Evolutionary conservation across 176 grass and related monocot genomes (phyloP).

Genomic region (Oropetium thomaeum): DNA sequence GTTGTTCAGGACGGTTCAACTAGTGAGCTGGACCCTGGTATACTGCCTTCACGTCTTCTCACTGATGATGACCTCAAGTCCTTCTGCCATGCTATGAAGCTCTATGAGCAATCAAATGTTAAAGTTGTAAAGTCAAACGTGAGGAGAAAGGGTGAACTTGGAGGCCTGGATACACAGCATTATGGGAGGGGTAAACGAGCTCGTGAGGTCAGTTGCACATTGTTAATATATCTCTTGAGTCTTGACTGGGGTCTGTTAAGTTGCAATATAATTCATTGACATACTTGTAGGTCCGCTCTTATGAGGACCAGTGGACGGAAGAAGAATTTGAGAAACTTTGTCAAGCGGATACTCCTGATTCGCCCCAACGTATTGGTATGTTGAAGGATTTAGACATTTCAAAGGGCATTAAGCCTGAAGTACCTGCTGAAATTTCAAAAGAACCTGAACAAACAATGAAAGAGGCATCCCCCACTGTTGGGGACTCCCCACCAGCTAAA

Average conservation of each 20-base stretch:
- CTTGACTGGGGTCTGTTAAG: neutral
- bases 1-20: constrained; percentile 60
- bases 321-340: constrained; percentile 99
- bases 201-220: constrained; percentile 69
- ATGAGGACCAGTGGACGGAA: constrained; percentile 99
- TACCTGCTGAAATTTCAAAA: constrained; percentile 43
- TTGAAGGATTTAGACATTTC: constrained; percentile 50
- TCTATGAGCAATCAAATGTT: constrained; percentile 68
- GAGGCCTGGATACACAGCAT: constrained; percentile 75
- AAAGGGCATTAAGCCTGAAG: constrained; percentile 49
- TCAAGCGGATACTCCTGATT: constrained; percentile 72
- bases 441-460: constrained; percentile 33
- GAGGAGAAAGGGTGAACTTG: constrained; percentile 73
- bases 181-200: constrained; percentile 99
- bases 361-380: constrained; percentile 42
- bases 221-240: neutral
- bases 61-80: constrained; percentile 78
- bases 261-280: constrained; percentile 25
- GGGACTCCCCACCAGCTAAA: constrained; percentile 69
- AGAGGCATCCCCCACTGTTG: constrained; percentile 35
- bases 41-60: constrained; percentile 82
- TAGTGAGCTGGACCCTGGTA: constrained; percentile 44
- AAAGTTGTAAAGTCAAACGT: constrained; percentile 46
- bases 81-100: constrained; percentile 88
- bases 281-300: constrained; percentile 79